Conservation (phyloP, 495 filamentous ascomycete species). For the Hypoxylon crocopeplum region DNA sequence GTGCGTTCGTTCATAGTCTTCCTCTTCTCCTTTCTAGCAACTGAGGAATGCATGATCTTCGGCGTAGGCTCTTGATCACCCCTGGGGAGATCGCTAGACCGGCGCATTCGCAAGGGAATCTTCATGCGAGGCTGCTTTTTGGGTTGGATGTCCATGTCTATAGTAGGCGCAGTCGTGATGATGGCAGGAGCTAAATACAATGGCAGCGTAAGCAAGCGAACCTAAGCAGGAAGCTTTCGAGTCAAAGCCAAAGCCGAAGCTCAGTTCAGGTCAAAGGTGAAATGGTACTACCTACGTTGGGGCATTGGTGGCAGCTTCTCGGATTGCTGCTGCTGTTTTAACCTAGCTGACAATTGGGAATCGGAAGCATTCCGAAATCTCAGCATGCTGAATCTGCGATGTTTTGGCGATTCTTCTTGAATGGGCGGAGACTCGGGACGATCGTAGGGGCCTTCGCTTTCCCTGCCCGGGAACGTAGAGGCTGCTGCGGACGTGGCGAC, state of each 20-base stretch:
- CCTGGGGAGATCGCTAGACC: conserved; percentile 51
- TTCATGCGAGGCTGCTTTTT: conserved; percentile 63
- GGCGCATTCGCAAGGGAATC: conserved; percentile 52
- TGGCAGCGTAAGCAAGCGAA: conserved; percentile 12
- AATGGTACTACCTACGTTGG: conserved; percentile 61
- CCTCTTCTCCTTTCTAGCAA: conserved; percentile 48
- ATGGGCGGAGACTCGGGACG: conserved; percentile 46
- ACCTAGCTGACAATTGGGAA: conserved; percentile 81
- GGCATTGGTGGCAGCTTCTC: conserved; percentile 73
- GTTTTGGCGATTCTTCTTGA: conserved; percentile 57
- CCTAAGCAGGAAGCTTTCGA: neutral
- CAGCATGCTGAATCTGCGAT: conserved; percentile 86
- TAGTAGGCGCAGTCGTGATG: conserved; percentile 89
- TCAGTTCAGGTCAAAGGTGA: neutral
- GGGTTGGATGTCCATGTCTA: conserved; percentile 56
- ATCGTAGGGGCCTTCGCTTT: conserved; percentile 42
- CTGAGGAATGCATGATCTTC: conserved; percentile 22
- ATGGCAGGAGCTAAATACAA: conserved; percentile 76
- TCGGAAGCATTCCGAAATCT: conserved; percentile 94
- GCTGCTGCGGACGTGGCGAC: conserved; percentile 24
- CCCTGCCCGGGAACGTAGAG: conserved; percentile 28
- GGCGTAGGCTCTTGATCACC: conserved; percentile 40
- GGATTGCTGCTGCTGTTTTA: conserved; percentile 71
- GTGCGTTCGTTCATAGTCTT: conserved; percentile 49
- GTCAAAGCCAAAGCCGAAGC: neutral